A percentile compares a stretch with the other conserved stretches of the same genome.
phyloP scores from a whole-genome alignment of 208 protist species.

The Herpetomonas samuelpessoai region DNA sequence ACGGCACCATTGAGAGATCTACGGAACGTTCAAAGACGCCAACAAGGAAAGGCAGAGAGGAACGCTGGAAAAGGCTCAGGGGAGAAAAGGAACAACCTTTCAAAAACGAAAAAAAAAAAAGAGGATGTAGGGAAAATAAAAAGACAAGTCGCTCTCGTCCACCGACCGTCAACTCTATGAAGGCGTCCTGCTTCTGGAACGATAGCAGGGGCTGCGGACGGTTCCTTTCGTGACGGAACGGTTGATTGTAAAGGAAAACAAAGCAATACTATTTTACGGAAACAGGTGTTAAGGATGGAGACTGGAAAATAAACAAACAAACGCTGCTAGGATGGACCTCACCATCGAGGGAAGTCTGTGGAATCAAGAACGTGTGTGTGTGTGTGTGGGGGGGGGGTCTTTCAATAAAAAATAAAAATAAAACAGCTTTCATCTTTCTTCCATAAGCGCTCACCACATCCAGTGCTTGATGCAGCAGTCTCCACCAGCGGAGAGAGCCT shows the following conservation, averaged over 20 bases:
- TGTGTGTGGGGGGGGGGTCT: not conserved
- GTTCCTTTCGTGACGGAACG: too few relatives aligned
- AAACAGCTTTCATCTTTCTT: too few relatives aligned
- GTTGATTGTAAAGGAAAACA: too few relatives aligned
- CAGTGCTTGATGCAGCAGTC: conserved; percentile 42
- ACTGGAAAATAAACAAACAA: too few relatives aligned
- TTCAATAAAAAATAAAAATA: too few relatives aligned
- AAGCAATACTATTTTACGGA: too few relatives aligned
- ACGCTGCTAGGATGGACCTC: too few relatives aligned
- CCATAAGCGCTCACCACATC: conserved; percentile 7
- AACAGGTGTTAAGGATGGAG: too few relatives aligned
- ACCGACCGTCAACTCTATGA: not conserved
- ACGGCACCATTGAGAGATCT: not conserved
- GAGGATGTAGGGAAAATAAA: not conserved
- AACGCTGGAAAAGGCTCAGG: not conserved
- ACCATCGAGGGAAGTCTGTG: too few relatives aligned
- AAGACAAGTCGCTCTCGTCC: not conserved
- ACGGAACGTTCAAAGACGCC: not conserved
- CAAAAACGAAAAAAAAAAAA: conserved; percentile 1
- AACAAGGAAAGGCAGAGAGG: not conserved
- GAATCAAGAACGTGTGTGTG: too few relatives aligned
- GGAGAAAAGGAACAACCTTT: not conserved
- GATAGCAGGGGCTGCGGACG: not conserved
- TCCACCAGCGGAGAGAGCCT: conserved; percentile 25
- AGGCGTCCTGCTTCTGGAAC: too few relatives aligned